These are phyloP conservation scores for Papiliotrema nemorosa DNA, from an alignment of 1,284 basidiomycete genomes.

Conservation along the genomic window DNA sequence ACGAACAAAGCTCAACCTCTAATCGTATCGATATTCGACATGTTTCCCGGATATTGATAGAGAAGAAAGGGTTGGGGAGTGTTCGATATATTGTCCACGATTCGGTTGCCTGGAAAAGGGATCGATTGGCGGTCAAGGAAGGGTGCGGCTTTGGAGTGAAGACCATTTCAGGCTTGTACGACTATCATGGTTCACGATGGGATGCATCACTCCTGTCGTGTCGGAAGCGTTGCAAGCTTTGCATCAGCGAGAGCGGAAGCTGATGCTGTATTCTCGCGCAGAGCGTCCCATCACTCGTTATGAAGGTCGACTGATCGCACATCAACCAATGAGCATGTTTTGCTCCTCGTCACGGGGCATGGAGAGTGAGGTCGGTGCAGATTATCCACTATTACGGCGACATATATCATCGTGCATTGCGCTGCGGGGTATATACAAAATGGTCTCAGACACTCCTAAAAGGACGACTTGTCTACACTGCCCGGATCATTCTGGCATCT, in stretches of 20 bases:
- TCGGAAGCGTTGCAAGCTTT: neutral
- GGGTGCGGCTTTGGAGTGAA: no score
- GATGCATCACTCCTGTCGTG: constrained; percentile 3
- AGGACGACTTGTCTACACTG: no score
- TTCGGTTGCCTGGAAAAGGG: neutral
- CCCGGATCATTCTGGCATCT: no score
- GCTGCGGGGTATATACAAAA: neutral
- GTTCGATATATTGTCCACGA: no score
- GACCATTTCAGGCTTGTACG: constrained; percentile 1
- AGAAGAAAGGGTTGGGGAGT: neutral
- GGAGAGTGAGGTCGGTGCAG: no score
- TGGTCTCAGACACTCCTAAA: neutral
- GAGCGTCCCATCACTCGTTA: no score
- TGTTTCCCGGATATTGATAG: no score
- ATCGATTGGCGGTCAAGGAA: neutral
- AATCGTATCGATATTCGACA: constrained; percentile 40
- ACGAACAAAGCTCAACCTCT: constrained; percentile 91
- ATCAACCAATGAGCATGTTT: no score
- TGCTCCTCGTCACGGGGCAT: no score
- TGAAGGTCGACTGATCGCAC: no score
- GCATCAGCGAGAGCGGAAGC: neutral
- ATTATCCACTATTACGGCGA: no score
- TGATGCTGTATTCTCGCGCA: neutral
- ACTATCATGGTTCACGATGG: neutral
- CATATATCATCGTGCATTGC: neutral